Percentiles rank a stretch among this genome's conserved stretches.
Conservation (phyloP, 768 basidiomycete genomes). For the Boletus rubescentipes region DNA sequence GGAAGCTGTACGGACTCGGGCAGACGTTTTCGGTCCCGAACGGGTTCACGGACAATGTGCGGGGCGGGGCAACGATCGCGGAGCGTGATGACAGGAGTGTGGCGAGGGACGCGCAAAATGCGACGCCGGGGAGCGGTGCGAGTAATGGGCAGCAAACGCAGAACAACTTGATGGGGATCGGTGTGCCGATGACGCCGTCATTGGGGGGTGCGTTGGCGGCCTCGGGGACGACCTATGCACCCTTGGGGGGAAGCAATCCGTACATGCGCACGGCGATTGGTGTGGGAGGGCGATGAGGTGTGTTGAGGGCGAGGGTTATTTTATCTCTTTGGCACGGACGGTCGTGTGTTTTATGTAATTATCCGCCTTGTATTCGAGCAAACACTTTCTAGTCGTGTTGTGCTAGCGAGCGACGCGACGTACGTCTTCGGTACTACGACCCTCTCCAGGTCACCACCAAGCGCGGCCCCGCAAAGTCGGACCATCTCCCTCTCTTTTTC, state of each 20-base stretch:
- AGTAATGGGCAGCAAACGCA: conserved; percentile 30
- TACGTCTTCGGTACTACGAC: too few species aligned
- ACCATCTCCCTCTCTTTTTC: too few species aligned
- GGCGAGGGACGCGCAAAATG: conserved; percentile 52
- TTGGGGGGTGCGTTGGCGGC: conserved; percentile 43
- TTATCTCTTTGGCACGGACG: conserved; percentile 24
- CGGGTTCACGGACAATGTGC: conserved; percentile 60
- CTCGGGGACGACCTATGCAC: conserved; percentile 55
- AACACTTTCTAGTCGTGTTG: too few species aligned
- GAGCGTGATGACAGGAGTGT: conserved; percentile 69
- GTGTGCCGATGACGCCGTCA: conserved; percentile 36
- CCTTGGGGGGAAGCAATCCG: conserved; percentile 57
- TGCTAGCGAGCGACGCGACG: too few species aligned
- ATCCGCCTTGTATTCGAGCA: conserved; percentile 27
- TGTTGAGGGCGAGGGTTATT: conserved; percentile 1
- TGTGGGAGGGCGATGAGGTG: conserved; percentile 48
- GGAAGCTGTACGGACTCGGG: conserved; percentile 81
- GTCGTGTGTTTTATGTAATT: conserved; percentile 34
- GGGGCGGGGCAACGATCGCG: conserved; percentile 78
- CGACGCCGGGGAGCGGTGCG: conserved; percentile 45
- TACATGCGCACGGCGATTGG: conserved; percentile 63
- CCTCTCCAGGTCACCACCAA: too few species aligned
- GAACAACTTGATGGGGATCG: conserved; percentile 51
- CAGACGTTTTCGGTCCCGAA: conserved; percentile 72
- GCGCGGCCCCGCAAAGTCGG: too few species aligned